A percentile compares a stretch with the other conserved stretches of the same genome.
Conservation (phyloP, 257 asterid species). For the Leptodermis oblonga region DNA sequence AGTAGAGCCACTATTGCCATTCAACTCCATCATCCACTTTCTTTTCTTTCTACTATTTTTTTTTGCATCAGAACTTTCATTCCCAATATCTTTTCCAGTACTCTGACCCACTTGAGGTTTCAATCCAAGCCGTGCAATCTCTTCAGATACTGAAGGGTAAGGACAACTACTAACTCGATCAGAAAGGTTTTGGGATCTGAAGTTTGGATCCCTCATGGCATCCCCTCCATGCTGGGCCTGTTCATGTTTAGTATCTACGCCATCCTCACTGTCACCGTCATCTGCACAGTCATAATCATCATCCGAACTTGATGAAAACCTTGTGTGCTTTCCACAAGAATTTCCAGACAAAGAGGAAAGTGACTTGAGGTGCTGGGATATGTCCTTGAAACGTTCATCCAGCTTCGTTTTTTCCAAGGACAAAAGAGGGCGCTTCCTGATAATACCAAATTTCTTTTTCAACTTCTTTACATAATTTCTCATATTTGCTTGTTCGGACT, state of each 20-base stretch:
- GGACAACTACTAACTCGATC: constrained; percentile 82
- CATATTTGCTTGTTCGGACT: constrained; percentile 39
- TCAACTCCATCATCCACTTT: constrained; percentile 53
- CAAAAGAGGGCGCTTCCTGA: constrained; percentile 50
- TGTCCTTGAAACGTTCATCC: constrained; percentile 60
- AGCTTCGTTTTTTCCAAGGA: constrained; percentile 47
- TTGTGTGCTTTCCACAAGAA: constrained; percentile 63
- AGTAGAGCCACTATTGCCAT: constrained; percentile 25
- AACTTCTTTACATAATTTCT: constrained; percentile 41
- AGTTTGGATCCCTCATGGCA: constrained; percentile 22
- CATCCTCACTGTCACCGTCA: constrained; percentile 42
- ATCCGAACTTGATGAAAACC: constrained; percentile 71
- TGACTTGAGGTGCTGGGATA: constrained; percentile 58
- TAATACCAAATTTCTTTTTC: constrained; percentile 36
- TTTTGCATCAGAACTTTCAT: constrained; percentile 30
- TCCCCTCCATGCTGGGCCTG: constrained; percentile 30
- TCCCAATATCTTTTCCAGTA: constrained; percentile 25
- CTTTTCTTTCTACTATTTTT: constrained; percentile 28
- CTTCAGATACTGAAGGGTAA: constrained; percentile 93
- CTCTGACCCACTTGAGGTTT: constrained; percentile 39
- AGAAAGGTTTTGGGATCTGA: constrained; percentile 29
- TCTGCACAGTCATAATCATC: constrained; percentile 49
- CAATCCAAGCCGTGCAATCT: constrained; percentile 65
- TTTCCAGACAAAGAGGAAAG: constrained; percentile 43
- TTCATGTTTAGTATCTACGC: constrained; percentile 34